A percentile compares a stretch with the other conserved stretches of the same genome.
These are phyloP conservation scores for Zoysia matrella DNA, from an alignment of 202 grass and related monocot genomes.

Conservation along the genomic window DNA sequence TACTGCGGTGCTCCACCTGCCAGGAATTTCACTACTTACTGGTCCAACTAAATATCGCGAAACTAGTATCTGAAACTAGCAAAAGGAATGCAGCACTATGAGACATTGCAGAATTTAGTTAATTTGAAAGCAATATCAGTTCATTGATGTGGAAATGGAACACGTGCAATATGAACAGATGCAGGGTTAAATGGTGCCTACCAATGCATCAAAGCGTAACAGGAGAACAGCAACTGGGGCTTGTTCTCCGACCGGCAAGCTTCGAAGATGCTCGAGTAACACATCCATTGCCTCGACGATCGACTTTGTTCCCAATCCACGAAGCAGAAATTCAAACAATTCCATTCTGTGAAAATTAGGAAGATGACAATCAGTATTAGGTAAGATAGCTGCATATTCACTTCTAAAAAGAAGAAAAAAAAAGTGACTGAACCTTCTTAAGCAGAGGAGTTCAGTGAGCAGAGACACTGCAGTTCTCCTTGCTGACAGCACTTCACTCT, in stretches of 20 bases:
- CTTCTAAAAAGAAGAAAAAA: too few species aligned
- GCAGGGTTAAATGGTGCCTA: conserved; percentile 20
- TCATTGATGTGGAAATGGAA: too few species aligned
- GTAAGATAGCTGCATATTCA: neutral
- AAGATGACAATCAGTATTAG: neutral
- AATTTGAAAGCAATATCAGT: too few species aligned
- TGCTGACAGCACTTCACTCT: conserved; percentile 30
- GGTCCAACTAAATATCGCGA: neutral
- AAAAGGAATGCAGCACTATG: neutral
- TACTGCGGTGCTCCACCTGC: conserved; percentile 31
- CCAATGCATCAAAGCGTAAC: conserved; percentile 52
- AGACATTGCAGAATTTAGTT: neutral
- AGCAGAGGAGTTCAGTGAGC: conserved; percentile 51
- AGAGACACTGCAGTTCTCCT: conserved; percentile 41
- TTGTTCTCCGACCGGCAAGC: conserved; percentile 45
- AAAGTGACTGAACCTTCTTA: conserved; percentile 42
- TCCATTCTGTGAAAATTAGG: conserved; percentile 29
- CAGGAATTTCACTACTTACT: neutral
- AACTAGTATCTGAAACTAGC: neutral
- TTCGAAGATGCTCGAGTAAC: conserved; percentile 49
- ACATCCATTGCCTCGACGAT: conserved; percentile 41
- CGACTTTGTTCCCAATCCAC: conserved; percentile 27
- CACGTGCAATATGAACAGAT: too few species aligned
- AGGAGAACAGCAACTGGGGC: conserved; percentile 51
- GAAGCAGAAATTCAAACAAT: conserved; percentile 38